Base-by-base conservation (phyloP, 2,329 filamentous ascomycete species). In the Zopfia rhizophila region DNA sequence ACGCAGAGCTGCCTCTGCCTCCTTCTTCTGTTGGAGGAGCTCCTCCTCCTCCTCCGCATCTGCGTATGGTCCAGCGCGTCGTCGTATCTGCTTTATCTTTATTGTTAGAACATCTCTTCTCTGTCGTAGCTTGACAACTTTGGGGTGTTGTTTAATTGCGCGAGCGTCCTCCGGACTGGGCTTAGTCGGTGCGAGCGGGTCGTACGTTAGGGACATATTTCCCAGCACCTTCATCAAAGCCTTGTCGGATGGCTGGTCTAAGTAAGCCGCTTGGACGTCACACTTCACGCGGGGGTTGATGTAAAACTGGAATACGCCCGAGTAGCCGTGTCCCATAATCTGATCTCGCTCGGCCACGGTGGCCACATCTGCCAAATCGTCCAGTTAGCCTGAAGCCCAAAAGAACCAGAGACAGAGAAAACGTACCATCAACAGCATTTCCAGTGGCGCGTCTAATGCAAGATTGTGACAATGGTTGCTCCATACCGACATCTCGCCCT, bases 161-260 rank as follows among this genome's bases (percentile, higher is more conserved):
- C n/a, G n/a, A 3, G 18, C 18, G 24, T 37, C 18, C 10, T 37
- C 33, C n/a, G 18, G 18, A 37, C 33, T 37, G 18, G 24, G 33
- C 33, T 24, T 37, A n/a, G 33, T 37, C n/a, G 18, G 33, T 37
- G 18, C 33, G 18, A 37, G 33, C n/a, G 18, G 33, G 33, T 37
- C 18, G 21, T n/a, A 21, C 33, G 33, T 37, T n/a, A 37, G n/a
- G 6, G 18, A 37, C 18, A 37, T 37, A 13, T 37, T 37, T 13
- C 18, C 33, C 18, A 37, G 14, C 21, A 13, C 18, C 33, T 37
- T 37, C 11, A 37, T 37, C 18, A 37, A 7, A 37, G 33, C 33
- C 18, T 7, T 37, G n/a, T 37, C 18, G n/a, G 33, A 37, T 8
- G 33, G 33, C 13, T 37, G 7, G n/a, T 37, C 18, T 24, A 37